Percentiles rank a stretch among this genome's conserved stretches.
phyloP scores from a whole-genome alignment of 1,284 basidiomycete species.

The Ceratobasidium sp. region DNA sequence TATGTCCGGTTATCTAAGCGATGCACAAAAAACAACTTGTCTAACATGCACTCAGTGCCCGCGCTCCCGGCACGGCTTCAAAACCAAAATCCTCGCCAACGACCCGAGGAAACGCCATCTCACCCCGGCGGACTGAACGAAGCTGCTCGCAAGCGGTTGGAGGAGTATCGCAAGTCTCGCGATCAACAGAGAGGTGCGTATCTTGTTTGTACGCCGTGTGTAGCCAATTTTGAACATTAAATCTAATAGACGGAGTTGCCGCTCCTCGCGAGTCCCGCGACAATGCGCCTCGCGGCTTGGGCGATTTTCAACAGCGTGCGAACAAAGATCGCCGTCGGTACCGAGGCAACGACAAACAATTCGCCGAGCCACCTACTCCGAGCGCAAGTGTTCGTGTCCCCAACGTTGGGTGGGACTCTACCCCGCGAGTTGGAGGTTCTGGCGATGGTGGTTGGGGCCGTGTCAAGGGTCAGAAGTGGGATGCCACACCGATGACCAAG shows the following conservation, averaged over 20 bases:
- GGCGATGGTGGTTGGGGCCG: slow-evolving; percentile 61
- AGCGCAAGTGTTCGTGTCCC: slow-evolving; percentile 79
- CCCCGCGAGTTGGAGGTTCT: slow-evolving; percentile 70
- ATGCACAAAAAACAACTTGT: neutral
- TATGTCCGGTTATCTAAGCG: slow-evolving; percentile 51
- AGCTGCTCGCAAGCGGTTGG: slow-evolving; percentile 72
- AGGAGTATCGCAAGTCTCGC: slow-evolving; percentile 75
- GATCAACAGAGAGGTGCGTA: slow-evolving; percentile 71
- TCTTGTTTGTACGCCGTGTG: slow-evolving; percentile 31
- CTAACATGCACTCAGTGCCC: slow-evolving; percentile 67
- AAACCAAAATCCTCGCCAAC: slow-evolving; percentile 70
- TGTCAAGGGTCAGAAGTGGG: slow-evolving; percentile 76
- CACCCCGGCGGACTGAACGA: slow-evolving; percentile 89
- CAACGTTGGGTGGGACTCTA: slow-evolving; percentile 90
- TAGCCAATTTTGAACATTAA: neutral
- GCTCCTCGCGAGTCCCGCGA: slow-evolving; percentile 64
- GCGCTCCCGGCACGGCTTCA: slow-evolving; percentile 65
- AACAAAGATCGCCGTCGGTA: slow-evolving; percentile 65
- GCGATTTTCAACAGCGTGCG: slow-evolving; percentile 71
- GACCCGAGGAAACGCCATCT: slow-evolving; percentile 92
- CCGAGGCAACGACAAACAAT: slow-evolving; percentile 59
- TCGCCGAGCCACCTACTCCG: slow-evolving; percentile 68
- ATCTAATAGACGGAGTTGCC: slow-evolving; percentile 66
- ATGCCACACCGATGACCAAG: slow-evolving; percentile 80
- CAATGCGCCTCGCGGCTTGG: slow-evolving; percentile 70